phyloP scores from a whole-genome alignment of 1,284 basidiomycete species.

The Anthracocystis walkeri region DNA sequence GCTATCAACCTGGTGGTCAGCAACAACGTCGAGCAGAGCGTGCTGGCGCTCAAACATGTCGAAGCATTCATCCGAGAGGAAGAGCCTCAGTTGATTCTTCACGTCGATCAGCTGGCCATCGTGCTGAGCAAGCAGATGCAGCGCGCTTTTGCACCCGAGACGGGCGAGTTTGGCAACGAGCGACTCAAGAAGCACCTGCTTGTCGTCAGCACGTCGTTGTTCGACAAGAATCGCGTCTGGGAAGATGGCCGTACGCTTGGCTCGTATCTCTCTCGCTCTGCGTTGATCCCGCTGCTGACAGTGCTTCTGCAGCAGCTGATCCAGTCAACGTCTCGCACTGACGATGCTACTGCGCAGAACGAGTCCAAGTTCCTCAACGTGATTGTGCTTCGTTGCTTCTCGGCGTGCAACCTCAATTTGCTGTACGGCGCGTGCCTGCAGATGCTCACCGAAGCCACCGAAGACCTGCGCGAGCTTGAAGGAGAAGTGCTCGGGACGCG shows the following conservation, averaged over 20 bases:
- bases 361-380: conserved; percentile 96
- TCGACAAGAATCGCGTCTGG: conserved; percentile 55
- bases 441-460: conserved; percentile 86
- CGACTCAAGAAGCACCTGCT: conserved; percentile 65
- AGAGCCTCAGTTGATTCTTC: conserved; percentile 44
- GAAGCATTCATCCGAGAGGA: conserved; percentile 57
- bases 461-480: conserved; percentile 78
- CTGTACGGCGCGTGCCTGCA: conserved; percentile 88
- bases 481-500: conserved; percentile 66
- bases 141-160: conserved; percentile 47
- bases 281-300: conserved; percentile 74
- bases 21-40: conserved; percentile 83
- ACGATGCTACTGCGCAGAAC: conserved; percentile 74
- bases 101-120: conserved; percentile 74
- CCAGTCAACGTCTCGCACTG: conserved; percentile 72
- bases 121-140: conserved; percentile 60
- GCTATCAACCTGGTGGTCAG: conserved; percentile 75
- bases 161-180: conserved; percentile 27
- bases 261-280: conserved; percentile 54
- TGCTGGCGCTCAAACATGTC: conserved; percentile 89
- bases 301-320: conserved; percentile 90
- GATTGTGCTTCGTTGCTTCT: conserved; percentile 92
- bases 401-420: conserved; percentile 88
- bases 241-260: conserved; percentile 56
- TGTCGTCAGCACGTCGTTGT: conserved; percentile 51